Evolutionary conservation across 306 rosid species (phyloP).

Genomic region (Malus domestica): ASM211411v1 NC_041804.1:16606001-16606500

Average conservation of each 20-base stretch:
- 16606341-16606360: constrained; percentile 47
- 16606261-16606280: constrained; percentile 39
- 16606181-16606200: constrained; percentile 52
- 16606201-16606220: constrained; percentile 67
- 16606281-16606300: constrained; percentile 59
- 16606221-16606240: constrained; percentile 51
- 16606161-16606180: constrained; percentile 46
- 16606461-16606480: neutral
- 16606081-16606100: constrained; percentile 51
- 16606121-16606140: constrained; percentile 52
- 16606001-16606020: neutral
- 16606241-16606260: constrained; percentile 48
- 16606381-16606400: constrained; percentile 72
- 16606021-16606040: neutral
- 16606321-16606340: constrained; percentile 45
- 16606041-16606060: neutral
- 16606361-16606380: constrained; percentile 60
- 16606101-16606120: constrained; percentile 42
- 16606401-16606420: constrained; percentile 54
- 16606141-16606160: constrained; percentile 16
- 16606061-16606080: neutral
- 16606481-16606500: neutral
- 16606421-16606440: neutral
- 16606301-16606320: constrained; percentile 51
- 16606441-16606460: no score